Conservation (phyloP, 2,329 filamentous ascomycete species). For the Diplodia intermedia region DNA sequence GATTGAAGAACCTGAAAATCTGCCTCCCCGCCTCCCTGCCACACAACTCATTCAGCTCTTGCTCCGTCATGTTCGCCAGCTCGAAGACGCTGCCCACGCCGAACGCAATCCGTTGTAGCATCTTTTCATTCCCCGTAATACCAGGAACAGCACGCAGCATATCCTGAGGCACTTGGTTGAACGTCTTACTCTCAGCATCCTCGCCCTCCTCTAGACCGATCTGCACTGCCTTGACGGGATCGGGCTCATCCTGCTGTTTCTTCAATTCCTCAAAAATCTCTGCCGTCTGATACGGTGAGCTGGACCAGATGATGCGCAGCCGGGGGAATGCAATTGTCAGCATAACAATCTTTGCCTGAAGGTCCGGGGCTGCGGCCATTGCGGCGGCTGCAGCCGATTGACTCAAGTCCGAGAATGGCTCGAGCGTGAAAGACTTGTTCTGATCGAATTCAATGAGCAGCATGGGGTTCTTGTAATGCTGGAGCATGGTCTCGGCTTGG, state of each 20-base stretch:
- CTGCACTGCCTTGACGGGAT: conserved; percentile 84
- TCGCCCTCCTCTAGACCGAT: conserved; percentile 74
- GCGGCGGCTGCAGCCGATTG: conserved; percentile 67
- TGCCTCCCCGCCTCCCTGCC: conserved; percentile 78
- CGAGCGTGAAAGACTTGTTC: conserved; percentile 95
- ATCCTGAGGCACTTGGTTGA: conserved; percentile 86
- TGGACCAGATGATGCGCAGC: conserved; percentile 92
- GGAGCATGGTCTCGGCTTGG: conserved; percentile 92
- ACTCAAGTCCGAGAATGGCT: conserved; percentile 60
- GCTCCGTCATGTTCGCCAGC: conserved; percentile 82
- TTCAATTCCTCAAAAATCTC: conserved; percentile 97
- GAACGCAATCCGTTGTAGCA: conserved; percentile 73
- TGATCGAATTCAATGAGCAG: conserved; percentile 97
- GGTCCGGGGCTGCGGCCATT: conserved; percentile 65
- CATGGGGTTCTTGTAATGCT: conserved; percentile 88
- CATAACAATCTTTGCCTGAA: conserved; percentile 90
- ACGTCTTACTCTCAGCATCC: conserved; percentile 65
- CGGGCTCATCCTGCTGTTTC: conserved; percentile 85
- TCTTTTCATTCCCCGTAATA: conserved; percentile 71
- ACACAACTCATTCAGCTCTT: conserved; percentile 75
- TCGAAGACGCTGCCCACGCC: conserved; percentile 79
- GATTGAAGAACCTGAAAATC: conserved; percentile 82
- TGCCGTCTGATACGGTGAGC: conserved; percentile 91
- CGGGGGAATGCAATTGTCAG: conserved; percentile 90
- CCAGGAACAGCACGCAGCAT: conserved; percentile 88